phyloP scores from a whole-genome alignment of 768 basidiomycete genomes.

The Guyanaporus albipodus region DNA sequence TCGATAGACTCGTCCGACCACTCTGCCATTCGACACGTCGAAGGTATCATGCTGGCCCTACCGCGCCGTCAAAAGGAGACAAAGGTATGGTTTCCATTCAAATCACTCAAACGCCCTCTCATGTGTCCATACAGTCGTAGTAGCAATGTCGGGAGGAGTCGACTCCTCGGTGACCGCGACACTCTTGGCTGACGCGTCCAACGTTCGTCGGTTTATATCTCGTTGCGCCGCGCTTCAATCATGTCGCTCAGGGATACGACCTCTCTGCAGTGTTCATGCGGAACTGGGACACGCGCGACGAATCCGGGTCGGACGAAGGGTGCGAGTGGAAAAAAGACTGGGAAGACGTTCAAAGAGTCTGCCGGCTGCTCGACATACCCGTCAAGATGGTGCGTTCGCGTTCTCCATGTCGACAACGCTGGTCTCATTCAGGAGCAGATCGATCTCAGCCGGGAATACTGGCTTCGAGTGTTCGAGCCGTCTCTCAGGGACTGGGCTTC shows the following conservation, averaged over 20 bases:
- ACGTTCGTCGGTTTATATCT: constrained; percentile 39
- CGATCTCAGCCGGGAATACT: constrained; percentile 88
- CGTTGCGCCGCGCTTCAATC: neutral
- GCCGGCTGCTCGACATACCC: constrained; percentile 67
- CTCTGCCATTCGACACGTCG: neutral
- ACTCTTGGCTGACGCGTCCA: constrained; percentile 51
- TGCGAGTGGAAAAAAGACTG: constrained; percentile 98
- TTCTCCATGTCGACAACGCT: neutral
- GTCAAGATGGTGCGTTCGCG: constrained; percentile 53
- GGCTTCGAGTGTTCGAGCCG: constrained; percentile 88
- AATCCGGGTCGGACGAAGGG: constrained; percentile 70
- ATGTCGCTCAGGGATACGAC: constrained; percentile 59
- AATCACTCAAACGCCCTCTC: neutral
- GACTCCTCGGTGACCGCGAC: constrained; percentile 90
- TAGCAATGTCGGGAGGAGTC: constrained; percentile 95
- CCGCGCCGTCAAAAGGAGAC: constrained; percentile 24
- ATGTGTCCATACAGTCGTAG: constrained; percentile 53
- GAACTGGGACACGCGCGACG: constrained; percentile 90
- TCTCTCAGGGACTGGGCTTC: constrained; percentile 71
- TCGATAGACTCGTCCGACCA: constrained; percentile 10
- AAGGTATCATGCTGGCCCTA: constrained; percentile 16
- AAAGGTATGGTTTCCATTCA: constrained; percentile 15
- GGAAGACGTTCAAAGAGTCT: constrained; percentile 84
- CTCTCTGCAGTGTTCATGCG: constrained; percentile 92
- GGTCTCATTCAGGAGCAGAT: constrained; percentile 42